Percentiles rank a stretch among this genome's conserved stretches.
Conservation (phyloP, 2,329 filamentous ascomycete species). For the Penicillium polonicum region DNA sequence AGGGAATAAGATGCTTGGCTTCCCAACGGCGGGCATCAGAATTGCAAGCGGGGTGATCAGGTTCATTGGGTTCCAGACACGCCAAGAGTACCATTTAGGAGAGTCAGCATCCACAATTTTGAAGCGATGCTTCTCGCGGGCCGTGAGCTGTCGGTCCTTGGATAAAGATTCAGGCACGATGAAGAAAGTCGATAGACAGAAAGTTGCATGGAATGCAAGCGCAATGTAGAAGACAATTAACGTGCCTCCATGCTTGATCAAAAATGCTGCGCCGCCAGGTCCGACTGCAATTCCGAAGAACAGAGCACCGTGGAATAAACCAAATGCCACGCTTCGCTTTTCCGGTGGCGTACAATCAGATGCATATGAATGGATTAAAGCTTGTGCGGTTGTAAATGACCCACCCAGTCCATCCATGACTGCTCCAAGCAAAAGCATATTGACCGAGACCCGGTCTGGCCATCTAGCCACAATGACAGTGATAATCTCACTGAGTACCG, state of each 20-base stretch:
- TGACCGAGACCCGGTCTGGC: slow-evolving; percentile 70
- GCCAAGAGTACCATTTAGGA: slow-evolving; percentile 32
- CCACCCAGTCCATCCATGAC: slow-evolving; percentile 80
- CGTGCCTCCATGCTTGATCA: slow-evolving; percentile 71
- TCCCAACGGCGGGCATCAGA: slow-evolving; percentile 62
- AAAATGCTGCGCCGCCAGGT: slow-evolving; percentile 74
- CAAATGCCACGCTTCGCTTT: slow-evolving; percentile 77
- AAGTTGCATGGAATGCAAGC: slow-evolving; percentile 68
- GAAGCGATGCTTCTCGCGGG: slow-evolving; percentile 64
- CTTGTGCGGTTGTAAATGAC: slow-evolving; percentile 81
- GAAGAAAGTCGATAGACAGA: slow-evolving; percentile 69
- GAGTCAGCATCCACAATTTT: slow-evolving; percentile 39
- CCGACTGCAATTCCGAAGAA: slow-evolving; percentile 88
- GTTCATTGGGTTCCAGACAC: slow-evolving; percentile 55
- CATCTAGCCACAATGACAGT: slow-evolving; percentile 76
- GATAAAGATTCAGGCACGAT: slow-evolving; percentile 83
- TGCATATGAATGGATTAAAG: slow-evolving; percentile 79
- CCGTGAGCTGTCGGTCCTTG: slow-evolving; percentile 65
- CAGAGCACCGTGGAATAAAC: slow-evolving; percentile 84
- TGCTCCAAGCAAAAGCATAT: slow-evolving; percentile 74
- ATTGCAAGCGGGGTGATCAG: slow-evolving; percentile 75
- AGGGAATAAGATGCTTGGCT: slow-evolving; percentile 29
- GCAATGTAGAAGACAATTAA: slow-evolving; percentile 83
- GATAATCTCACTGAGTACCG: slow-evolving; percentile 70
- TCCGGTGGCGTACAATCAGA: slow-evolving; percentile 83